Evolutionary conservation across 352 stramenopile genomes (phyloP).

Genomic region (Phytopythium vexans): DNA sequence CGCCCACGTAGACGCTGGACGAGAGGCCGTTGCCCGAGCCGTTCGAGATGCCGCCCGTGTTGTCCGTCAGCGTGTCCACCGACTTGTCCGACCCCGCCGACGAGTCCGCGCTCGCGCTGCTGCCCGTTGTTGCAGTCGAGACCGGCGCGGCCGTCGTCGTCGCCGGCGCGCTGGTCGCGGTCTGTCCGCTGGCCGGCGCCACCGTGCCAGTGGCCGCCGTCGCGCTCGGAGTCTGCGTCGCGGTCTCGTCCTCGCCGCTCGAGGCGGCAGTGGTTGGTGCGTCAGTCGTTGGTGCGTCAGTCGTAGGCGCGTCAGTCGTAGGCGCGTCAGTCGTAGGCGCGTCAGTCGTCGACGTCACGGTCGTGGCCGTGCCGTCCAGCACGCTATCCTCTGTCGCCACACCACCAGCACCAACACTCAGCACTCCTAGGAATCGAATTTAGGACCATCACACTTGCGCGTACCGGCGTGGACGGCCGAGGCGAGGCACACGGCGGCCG

Average conservation of each 20-base stretch:
- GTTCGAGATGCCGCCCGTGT: slow-evolving; percentile 1
- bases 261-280: background rate
- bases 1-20: slow-evolving; percentile 3
- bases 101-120: slow-evolving; percentile 11
- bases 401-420: background rate
- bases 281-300: background rate
- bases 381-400: background rate
- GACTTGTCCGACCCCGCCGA: slow-evolving; percentile 2
- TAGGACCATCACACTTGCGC: background rate
- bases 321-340: background rate
- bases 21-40: background rate
- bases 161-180: background rate
- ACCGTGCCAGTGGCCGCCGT: background rate
- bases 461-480: background rate
- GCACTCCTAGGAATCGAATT: background rate
- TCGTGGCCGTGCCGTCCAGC: background rate
- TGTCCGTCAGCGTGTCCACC: slow-evolving; percentile 16
- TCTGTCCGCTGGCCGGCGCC: background rate
- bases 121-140: background rate
- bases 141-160: background rate
- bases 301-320: background rate
- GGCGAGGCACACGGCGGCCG: background rate
- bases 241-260: background rate
- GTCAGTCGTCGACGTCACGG: background rate
- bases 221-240: background rate